Base-by-base conservation (phyloP, 768 basidiomycete species). In the Tricholoma bakamatsutake region DNA sequence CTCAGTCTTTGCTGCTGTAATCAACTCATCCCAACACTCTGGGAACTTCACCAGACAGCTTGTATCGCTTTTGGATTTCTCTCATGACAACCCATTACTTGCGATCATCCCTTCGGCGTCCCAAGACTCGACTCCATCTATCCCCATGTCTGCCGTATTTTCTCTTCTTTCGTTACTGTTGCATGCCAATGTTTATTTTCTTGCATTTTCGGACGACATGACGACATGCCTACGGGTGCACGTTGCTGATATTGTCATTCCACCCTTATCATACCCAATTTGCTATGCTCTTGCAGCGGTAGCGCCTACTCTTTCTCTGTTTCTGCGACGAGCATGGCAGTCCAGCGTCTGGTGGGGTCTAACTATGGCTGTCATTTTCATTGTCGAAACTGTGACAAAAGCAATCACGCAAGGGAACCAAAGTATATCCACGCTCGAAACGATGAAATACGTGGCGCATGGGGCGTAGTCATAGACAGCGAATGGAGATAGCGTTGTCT, bases 291-390 rank as follows among this genome's bases (percentile, higher is more conserved):
- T 77, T 56, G 76, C 81, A 4, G 72, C 76, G 21, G 72, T 84
- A 6, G 71, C 78, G 1, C 82, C 82, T 2, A 66, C 76, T 0
- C 59, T 83, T 31, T 79, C 77, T 9, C 47, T 83, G 34, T 76
- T 82, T 51, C 67, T 77, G 6, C 69, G 68, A 5, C 73, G 73
- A 48, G 66, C 77, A 10, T 84, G 82, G 81, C 80, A 81, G 59
- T 78, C 75, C 2, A 74, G 74, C 6, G 61, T 65, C 17, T 84
- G 83, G 82, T 83, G 81, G 79, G 73, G 71, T 47, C 59, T 76
- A 18, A 76, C 81, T 0, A 64, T 69, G 0, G 53, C 71, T 18
- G 54, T 82, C 15, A 73, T 81, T 1, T 77, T 69, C 40, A 64
- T 80, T 34, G 73, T 76, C 1, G 77, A 82, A 50, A 73, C 69